A percentile compares a stretch with the other conserved stretches of the same genome.
Conservation (phyloP, 805 yeast species). For the Yarrowia sp. region DNA sequence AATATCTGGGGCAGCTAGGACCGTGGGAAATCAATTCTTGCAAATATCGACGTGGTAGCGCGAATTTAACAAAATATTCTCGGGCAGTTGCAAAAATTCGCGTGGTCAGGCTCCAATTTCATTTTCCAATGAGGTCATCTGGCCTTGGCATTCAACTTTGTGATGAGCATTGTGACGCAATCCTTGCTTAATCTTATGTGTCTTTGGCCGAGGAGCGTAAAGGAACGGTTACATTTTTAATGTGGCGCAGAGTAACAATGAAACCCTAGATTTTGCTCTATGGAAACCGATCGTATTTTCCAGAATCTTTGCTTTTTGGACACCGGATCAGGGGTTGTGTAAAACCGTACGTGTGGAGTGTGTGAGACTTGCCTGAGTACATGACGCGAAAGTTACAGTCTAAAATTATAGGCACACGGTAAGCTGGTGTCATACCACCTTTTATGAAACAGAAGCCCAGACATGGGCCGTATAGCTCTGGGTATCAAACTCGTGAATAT, state of each 20-base stretch:
- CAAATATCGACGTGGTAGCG: neutral
- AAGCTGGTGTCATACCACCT: neutral
- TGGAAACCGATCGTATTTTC: constrained; percentile 7
- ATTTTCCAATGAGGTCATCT: neutral
- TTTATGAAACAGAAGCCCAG: neutral
- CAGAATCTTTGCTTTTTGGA: neutral
- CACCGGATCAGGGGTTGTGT: neutral
- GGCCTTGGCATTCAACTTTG: constrained; percentile 11
- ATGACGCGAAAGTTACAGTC: neutral
- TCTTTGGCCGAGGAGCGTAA: neutral
- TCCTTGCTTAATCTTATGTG: constrained; percentile 24
- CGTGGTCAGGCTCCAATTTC: neutral
- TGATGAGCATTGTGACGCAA: constrained; percentile 15
- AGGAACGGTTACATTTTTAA: neutral
- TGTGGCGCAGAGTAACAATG: constrained; percentile 17
- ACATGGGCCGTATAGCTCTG: no score
- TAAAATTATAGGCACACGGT: neutral
- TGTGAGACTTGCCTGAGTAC: neutral
- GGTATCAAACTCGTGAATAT: no score
- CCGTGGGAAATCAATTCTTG: neutral
- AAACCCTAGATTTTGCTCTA: neutral
- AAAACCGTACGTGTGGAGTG: neutral
- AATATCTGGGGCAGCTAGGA: neutral
- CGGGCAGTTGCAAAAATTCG: neutral
- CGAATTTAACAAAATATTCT: neutral